Base-by-base conservation (phyloP, 1,284 basidiomycete species). In the Sanghuangporus sanghuang region DNA sequence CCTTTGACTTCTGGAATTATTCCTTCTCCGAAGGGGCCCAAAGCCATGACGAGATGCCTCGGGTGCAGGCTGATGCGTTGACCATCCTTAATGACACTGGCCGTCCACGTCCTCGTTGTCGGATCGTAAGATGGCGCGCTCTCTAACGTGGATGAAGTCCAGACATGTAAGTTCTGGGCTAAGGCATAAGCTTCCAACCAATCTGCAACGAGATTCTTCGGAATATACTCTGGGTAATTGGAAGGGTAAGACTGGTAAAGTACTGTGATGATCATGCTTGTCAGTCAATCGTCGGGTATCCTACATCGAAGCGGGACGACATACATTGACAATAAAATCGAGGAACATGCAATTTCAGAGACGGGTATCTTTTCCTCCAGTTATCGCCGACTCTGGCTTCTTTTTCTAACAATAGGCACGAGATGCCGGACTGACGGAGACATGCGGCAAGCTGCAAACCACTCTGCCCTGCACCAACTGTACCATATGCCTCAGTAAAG, bases 401-500 rank as follows among this genome's bases (percentile, higher is more conserved):
- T 39, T 71, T 73, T 66, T 87, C 85, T 32, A 86, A 71, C 3
- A 85, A 71, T 11, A 86, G 70, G 0, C 78, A 69, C 2, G 75
- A 73, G 3, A 86, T 77, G 27, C 79, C 75, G 72, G 84, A 78
- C 59, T 81, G 77, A 57, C 77, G 77, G 63, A 85, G 79, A 14
- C 81, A 75, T 14, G 84, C 81, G 9, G 81, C 83, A 9, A 79
- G 67, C 35, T 77, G 77, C 14, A 86, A 72, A 0, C 83, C 85
- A 11, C 76, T 79, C 67, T 86, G 84, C 1, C 83, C 83, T 3
- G 73, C 83, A 3, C 85, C 84, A 53, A 86, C 78, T 78, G 36
- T 12, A 32, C 32, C 54, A 35, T 4, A n/a, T 42, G 2, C 23
- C 16, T 23, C 14, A 58, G 7, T 12, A 64, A 35, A 39, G 18